phyloP scores from a whole-genome alignment of 257 asterid genomes.

The Lavandula angustifolia region DNA sequence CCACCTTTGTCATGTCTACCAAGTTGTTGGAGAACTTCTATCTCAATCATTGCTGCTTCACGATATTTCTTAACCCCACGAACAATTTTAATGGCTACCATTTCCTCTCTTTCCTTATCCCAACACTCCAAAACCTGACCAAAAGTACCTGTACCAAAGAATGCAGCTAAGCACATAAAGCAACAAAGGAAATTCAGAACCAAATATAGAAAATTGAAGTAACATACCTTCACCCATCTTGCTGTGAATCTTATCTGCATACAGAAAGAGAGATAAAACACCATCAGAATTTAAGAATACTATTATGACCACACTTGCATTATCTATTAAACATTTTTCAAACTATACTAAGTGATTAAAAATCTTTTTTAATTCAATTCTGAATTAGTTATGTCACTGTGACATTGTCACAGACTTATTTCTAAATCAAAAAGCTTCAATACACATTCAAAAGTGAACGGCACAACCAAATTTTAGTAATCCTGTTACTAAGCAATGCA shows the following conservation, averaged over 20 bases:
- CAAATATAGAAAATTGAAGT: not conserved
- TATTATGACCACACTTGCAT: not conserved
- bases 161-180: not conserved
- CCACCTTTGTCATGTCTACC: constrained; percentile 84
- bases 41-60: constrained; percentile 89
- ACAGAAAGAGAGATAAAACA: constrained; percentile 9
- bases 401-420: too few species aligned
- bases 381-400: too few species aligned
- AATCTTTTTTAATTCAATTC: too few species aligned
- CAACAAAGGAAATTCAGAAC: not conserved
- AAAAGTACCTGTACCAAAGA: constrained; percentile 61
- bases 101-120: constrained; percentile 79
- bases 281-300: not conserved
- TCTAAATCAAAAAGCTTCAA: not conserved
- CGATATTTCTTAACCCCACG: constrained; percentile 85
- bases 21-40: constrained; percentile 83
- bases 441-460: not conserved
- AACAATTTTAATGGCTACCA: constrained; percentile 87
- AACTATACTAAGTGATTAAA: too few species aligned
- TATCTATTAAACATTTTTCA: not conserved
- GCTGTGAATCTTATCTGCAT: constrained; percentile 77
- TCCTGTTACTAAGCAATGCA: not conserved
- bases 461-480: not conserved
- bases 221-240: constrained; percentile 90
- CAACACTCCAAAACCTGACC: constrained; percentile 97